Evolutionary conservation across 2,329 filamentous ascomycete genomes (phyloP), one percentile per base, ranked within the genome.

Genomic region (Diaporthe caulivora): DNA sequence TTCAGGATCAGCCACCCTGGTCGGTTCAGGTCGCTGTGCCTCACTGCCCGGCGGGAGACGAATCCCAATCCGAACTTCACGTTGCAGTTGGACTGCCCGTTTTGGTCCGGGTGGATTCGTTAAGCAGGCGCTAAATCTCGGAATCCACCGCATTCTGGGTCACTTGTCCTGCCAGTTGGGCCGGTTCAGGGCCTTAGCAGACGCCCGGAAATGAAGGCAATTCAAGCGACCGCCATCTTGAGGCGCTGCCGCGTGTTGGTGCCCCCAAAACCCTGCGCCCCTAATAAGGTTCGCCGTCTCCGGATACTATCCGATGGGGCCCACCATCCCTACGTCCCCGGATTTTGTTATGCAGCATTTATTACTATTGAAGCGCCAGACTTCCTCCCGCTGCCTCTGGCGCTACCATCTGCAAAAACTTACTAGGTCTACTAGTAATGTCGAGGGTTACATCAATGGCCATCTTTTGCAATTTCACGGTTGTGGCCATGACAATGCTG

Each of bases 1-100:
- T 51, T 51, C 29, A 37, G 42, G 62, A 34, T 65, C 62, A 13
- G 31, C 29, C 29, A 65, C 29, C 62, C 62, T 37, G 37, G 62
- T 65, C 62, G 11, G 6, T 49, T 51, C 62, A 49, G 60, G 18
- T 34, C 31, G 31, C 62, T 65, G 44, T 51, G 62, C 62, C 62
- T 26, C 44, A 51, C 17, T 51, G 1, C 1, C 26, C 21, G 62
- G 31, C 62, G 44, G 44, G 21, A 49, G 17, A 51, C 24, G 31
- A 49, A n/a, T 51, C 62, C 62, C 13, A 37, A 65, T 40, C 9
- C 31, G 62, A 65, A 34, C 29, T 51, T 34, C 47, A 34, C 10
- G 62, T 51, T 65, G 9, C 44, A 65, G 24, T 21, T 49, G 44
- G 29, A 37, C 8, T 7, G 18, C 62, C 60, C 8, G n/a, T 18